These are phyloP conservation scores for Diospyros lotus DNA, from an alignment of 148 eudicot species.

Conservation along the genomic window DNA sequence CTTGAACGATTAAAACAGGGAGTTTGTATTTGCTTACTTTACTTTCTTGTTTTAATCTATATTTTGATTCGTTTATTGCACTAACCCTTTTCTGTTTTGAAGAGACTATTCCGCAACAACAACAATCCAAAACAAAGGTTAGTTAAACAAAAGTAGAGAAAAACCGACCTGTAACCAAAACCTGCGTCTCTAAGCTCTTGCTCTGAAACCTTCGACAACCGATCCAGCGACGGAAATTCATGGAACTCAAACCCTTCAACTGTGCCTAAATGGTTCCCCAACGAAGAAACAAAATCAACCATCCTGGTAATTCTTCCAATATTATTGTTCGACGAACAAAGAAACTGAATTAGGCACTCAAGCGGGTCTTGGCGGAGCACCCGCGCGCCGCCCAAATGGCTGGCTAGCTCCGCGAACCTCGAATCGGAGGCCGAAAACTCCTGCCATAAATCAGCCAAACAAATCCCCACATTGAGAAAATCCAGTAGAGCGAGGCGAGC, in stretches of 20 bases:
- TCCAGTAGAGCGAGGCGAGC: constrained; percentile 55
- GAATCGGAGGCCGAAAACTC: constrained; percentile 56
- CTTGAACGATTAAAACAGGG: no score
- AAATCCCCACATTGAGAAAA: constrained; percentile 72
- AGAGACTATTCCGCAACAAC: no score
- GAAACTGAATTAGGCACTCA: constrained; percentile 81
- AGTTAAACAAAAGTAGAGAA: constrained; percentile 8
- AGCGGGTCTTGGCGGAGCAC: constrained; percentile 92
- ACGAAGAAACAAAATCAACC: constrained; percentile 74
- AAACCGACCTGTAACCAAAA: constrained; percentile 72
- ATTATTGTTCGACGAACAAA: constrained; percentile 85
- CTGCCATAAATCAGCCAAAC: constrained; percentile 60
- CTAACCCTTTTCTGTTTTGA: no score
- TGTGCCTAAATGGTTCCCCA: constrained; percentile 61
- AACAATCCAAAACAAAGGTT: background rate
- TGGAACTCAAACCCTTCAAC: constrained; percentile 63
- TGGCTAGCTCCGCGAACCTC: constrained; percentile 62
- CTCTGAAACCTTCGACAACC: constrained; percentile 61
- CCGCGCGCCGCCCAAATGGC: constrained; percentile 67
- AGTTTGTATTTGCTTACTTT: no score
- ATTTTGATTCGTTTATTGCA: no score
- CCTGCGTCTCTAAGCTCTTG: constrained; percentile 78
- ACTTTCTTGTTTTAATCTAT: no score
- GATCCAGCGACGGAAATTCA: constrained; percentile 62
- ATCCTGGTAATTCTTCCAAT: constrained; percentile 78